A percentile compares a stretch with the other conserved stretches of the same genome.
These are phyloP conservation scores for Phialophora macrospora DNA, from an alignment of 2,329 filamentous ascomycete genomes.

Conservation along the genomic window DNA sequence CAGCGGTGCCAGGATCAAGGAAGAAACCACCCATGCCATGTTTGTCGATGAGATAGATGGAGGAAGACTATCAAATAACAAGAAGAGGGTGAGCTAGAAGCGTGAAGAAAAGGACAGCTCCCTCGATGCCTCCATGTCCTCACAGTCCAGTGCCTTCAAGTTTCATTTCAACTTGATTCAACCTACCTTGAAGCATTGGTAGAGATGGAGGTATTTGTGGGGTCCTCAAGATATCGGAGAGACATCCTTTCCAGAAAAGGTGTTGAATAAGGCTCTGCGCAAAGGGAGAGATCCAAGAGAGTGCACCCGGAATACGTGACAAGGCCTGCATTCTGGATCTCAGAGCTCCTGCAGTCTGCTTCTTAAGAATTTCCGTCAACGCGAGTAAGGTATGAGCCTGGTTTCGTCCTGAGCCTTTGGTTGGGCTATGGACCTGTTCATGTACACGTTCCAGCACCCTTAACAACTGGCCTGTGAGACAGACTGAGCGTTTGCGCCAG, in stretches of 20 bases:
- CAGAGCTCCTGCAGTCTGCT: not conserved
- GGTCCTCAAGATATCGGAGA: constrained; percentile 19
- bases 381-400: not conserved
- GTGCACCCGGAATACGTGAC: not conserved
- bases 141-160: not conserved
- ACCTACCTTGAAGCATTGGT: constrained; percentile 9
- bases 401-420: not conserved
- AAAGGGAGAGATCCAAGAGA: not conserved
- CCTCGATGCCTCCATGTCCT: not conserved
- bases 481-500: not conserved
- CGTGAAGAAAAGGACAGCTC: not conserved
- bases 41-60: not conserved
- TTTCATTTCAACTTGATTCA: constrained; percentile 12
- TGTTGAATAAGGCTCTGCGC: constrained; percentile 30
- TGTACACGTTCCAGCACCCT: not conserved
- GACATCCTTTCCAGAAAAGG: constrained; percentile 33
- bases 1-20: constrained; percentile 24
- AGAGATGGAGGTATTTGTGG: constrained; percentile 8
- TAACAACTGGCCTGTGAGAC: not conserved
- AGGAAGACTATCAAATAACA: not conserved
- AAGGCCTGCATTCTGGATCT: not conserved
- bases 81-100: not conserved
- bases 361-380: not conserved
- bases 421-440: not conserved
- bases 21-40: constrained; percentile 18